A percentile compares a stretch with the other conserved stretches of the same genome.
phyloP scores from a whole-genome alignment of 768 basidiomycete species.

The Exidia glandulosa region DNA sequence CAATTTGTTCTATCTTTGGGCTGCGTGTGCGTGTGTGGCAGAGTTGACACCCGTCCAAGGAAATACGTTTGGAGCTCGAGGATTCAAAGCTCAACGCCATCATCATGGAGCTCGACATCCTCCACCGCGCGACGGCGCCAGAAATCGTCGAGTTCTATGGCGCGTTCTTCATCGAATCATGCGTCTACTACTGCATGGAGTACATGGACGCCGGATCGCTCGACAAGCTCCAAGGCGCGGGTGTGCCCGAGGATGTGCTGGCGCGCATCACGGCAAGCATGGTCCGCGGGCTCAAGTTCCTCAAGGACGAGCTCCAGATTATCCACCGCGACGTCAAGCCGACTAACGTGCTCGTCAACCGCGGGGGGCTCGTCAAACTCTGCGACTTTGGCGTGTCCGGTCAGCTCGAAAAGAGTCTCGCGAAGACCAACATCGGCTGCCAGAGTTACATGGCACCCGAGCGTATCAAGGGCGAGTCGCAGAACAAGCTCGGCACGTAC shows the following conservation, averaged over 20 bases:
- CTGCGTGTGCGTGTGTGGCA: too few species aligned
- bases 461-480: slow-evolving; percentile 89
- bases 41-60: slow-evolving; percentile 39
- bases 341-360: slow-evolving; percentile 86
- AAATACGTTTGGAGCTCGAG: slow-evolving; percentile 94
- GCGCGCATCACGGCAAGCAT: slow-evolving; percentile 71
- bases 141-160: slow-evolving; percentile 98
- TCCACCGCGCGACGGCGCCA: slow-evolving; percentile 84
- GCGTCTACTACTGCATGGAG: slow-evolving; percentile 99
- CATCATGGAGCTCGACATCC: slow-evolving; percentile 97
- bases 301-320: slow-evolving; percentile 90
- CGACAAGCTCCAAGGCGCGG: slow-evolving; percentile 58
- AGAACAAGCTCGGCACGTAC: slow-evolving; percentile 77
- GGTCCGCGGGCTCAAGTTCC: slow-evolving; percentile 83
- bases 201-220: slow-evolving; percentile 98
- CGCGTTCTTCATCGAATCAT: slow-evolving; percentile 99
- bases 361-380: slow-evolving; percentile 81
- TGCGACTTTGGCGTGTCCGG: slow-evolving; percentile 99
- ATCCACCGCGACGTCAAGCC: slow-evolving; percentile 86
- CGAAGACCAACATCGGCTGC: slow-evolving; percentile 98
- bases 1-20: neutral
- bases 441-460: slow-evolving; percentile 99
- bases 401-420: slow-evolving; percentile 89
- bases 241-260: slow-evolving; percentile 68
- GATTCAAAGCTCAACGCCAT: slow-evolving; percentile 89